Percentiles rank a stretch among this genome's conserved stretches.
phyloP scores from a whole-genome alignment of 805 yeast species.

The Metschnikowia bowlesiae region DNA sequence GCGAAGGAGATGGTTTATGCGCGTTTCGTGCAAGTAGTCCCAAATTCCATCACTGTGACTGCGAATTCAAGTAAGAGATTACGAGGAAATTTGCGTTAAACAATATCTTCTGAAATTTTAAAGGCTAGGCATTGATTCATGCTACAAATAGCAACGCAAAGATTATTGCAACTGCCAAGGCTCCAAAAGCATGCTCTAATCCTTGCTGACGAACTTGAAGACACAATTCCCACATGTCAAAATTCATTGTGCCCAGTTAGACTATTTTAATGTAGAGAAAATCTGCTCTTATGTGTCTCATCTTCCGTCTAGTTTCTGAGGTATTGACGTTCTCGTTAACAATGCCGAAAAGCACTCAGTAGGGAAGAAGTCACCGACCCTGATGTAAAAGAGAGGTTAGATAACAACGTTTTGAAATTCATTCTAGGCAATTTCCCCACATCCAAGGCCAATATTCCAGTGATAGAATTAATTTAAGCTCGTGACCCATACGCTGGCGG shows the following conservation, averaged over 20 bases:
- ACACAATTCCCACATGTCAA: slow-evolving; percentile 45
- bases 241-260: slow-evolving; percentile 56
- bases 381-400: slow-evolving; percentile 72
- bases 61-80: slow-evolving; percentile 73
- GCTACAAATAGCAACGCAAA: slow-evolving; percentile 69
- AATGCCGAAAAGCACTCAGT: slow-evolving; percentile 78
- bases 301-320: slow-evolving; percentile 57
- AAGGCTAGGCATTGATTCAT: slow-evolving; percentile 76
- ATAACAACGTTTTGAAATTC: slow-evolving; percentile 83
- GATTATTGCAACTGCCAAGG: slow-evolving; percentile 74
- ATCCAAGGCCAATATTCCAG: slow-evolving; percentile 68
- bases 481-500: slow-evolving; percentile 79
- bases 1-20: background rate
- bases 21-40: background rate
- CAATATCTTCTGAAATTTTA: slow-evolving; percentile 97
- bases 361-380: slow-evolving; percentile 67
- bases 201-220: slow-evolving; percentile 44
- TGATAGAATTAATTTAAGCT: slow-evolving; percentile 70
- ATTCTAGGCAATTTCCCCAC: slow-evolving; percentile 75
- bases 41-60: background rate
- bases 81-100: slow-evolving; percentile 70
- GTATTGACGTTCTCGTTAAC: slow-evolving; percentile 63
- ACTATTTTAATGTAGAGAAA: slow-evolving; percentile 39
- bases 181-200: slow-evolving; percentile 52
- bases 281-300: slow-evolving; percentile 45